Percentiles rank a stretch among this genome's conserved stretches.
Conservation (phyloP, 805 yeast species). For the Candida montana region DNA sequence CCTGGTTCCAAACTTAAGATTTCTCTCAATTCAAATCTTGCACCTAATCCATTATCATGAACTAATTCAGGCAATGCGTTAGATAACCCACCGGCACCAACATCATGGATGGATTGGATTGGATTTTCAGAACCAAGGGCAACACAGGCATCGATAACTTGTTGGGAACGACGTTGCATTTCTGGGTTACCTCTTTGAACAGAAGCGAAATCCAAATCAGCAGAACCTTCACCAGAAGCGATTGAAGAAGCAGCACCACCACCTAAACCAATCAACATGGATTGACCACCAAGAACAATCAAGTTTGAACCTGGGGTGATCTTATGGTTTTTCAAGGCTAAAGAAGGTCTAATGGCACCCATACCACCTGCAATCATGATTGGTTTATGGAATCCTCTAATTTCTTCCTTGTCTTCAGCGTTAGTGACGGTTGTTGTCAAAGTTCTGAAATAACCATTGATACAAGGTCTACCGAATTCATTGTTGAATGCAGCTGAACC, state of each 20-base stretch:
- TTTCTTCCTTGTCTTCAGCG: constrained; percentile 56
- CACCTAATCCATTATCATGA: constrained; percentile 96
- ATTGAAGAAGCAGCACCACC: constrained; percentile 99
- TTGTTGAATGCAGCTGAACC: constrained; percentile 98
- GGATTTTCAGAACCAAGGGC: constrained; percentile 74
- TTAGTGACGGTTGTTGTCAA: constrained; percentile 73
- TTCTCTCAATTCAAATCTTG: constrained; percentile 83
- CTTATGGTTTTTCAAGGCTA: constrained; percentile 80
- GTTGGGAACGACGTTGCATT: constrained; percentile 98
- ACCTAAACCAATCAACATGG: constrained; percentile 96
- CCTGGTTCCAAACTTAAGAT: constrained; percentile 91
- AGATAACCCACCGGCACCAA: constrained; percentile 98
- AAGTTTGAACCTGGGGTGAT: constrained; percentile 90
- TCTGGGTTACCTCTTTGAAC: constrained; percentile 99
- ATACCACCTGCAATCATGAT: constrained; percentile 99
- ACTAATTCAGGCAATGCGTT: constrained; percentile 97
- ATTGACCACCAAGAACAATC: constrained; percentile 95
- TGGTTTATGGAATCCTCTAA: constrained; percentile 97
- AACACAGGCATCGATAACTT: constrained; percentile 92
- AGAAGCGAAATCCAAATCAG: constrained; percentile 94
- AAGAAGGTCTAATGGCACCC: constrained; percentile 92
- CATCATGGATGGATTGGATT: constrained; percentile 94
- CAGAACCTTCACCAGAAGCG: constrained; percentile 95
- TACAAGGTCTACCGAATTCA: constrained; percentile 98
- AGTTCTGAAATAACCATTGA: constrained; percentile 94